Base-by-base conservation (phyloP, 2,329 filamentous ascomycete genomes). In the Bertia moriformis region DNA sequence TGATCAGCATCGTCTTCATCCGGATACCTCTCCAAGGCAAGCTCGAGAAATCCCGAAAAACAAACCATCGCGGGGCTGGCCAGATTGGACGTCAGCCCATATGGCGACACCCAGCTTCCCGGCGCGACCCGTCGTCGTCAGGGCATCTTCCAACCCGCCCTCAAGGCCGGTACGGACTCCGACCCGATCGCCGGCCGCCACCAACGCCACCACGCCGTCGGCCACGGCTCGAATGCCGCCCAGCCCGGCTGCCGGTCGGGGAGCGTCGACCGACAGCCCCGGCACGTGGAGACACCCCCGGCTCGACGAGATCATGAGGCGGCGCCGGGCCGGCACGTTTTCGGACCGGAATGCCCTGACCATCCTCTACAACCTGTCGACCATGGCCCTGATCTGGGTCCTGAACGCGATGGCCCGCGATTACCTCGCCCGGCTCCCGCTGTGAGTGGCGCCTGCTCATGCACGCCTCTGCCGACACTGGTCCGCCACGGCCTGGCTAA, bases 221-320 rank as follows among this genome's bases (percentile, higher is more conserved):
- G n/a, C 7, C 7, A 27, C 22, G 22, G 22, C 22, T 27, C n/a
- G 22, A 7, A 27, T 7, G 22, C n/a, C 22, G 22, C 7, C 22
- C 22, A 27, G 22, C 22, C 22, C 22, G 22, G 14, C 44, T 38
- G 55, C 58, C 33, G 41, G 56, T 14, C 41, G 49, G 4, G 45
- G 58, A 1, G 44, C 51, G 17, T 46, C 48, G 32, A 52, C 58
- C 19, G 71, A 75, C 39, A 75, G 70, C 49, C 72, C 84, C 4
- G 88, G 89, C 40, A 85, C 79, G 53, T 98, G 91, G 89, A 75
- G 78, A 52, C 91, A 98, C 57, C 91, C 91, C 22, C 78, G 81
- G 45, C 70, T 95, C 46, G 72, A 86, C 51, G 89, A 96, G 60
- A 93, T 98, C 54, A 77, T 83, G 14, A 72, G 73, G 45, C 78